Evolutionary conservation across 257 asterid species (phyloP).

Genomic region (Petunia axillaris): DNA sequence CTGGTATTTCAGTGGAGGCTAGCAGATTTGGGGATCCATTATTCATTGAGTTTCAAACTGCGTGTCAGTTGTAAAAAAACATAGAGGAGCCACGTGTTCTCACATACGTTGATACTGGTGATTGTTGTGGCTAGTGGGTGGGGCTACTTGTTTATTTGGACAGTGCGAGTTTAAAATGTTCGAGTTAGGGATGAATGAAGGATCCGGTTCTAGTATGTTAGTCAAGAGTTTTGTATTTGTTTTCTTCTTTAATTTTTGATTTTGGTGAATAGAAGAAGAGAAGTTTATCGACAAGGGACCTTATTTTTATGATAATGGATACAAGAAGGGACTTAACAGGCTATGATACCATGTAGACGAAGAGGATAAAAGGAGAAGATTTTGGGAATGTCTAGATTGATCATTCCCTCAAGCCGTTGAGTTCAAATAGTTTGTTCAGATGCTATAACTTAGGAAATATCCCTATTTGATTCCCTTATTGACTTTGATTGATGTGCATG

Average conservation of each 20-base stretch:
- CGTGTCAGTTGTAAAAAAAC: too few species aligned
- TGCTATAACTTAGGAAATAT: conserved; percentile 10
- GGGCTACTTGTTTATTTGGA: conserved; percentile 10
- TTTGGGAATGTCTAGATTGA: conserved; percentile 13
- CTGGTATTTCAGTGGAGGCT: neutral
- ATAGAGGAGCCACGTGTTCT: neutral
- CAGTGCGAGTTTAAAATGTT: neutral
- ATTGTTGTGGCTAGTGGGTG: neutral
- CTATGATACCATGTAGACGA: neutral
- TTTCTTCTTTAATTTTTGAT: neutral
- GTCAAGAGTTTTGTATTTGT: neutral
- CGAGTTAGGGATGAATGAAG: neutral
- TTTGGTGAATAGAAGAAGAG: neutral
- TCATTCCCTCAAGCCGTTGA: neutral
- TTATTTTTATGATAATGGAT: neutral
- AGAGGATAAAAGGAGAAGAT: conserved; percentile 4
- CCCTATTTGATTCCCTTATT: conserved; percentile 1
- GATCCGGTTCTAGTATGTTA: conserved; percentile 3
- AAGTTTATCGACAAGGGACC: neutral
- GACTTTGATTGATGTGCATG: neutral
- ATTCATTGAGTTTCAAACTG: neutral
- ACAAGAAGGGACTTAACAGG: neutral
- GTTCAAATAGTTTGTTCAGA: neutral
- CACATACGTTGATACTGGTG: neutral
- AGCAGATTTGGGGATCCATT: neutral